Conservation (phyloP, 2,329 filamentous ascomycete species). For the Fusarium sp. region DNA sequence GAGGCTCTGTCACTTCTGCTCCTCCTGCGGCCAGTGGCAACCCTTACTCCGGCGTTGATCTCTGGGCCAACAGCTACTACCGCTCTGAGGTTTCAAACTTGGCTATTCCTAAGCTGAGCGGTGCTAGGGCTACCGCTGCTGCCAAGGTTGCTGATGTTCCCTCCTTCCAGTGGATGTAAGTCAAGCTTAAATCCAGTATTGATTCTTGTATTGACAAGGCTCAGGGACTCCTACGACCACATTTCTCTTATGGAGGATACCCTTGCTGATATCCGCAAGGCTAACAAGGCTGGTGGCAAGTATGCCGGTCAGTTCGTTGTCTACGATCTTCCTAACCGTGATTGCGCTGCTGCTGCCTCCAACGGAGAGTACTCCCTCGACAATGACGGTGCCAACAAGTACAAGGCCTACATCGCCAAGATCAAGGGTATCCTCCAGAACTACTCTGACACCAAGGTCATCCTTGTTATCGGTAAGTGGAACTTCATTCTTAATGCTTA, state of each 20-base stretch:
- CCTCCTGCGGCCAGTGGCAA: conserved; percentile 56
- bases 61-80: conserved; percentile 65
- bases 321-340: conserved; percentile 67
- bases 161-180: conserved; percentile 62
- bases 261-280: conserved; percentile 54
- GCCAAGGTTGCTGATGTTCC: conserved; percentile 62
- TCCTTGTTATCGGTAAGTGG: conserved; percentile 55
- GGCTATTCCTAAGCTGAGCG: conserved; percentile 70
- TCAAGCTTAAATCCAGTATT: rapidly evolving
- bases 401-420: conserved; percentile 64
- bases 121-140: conserved; percentile 61
- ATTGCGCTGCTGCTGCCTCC: conserved; percentile 65
- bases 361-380: conserved; percentile 65
- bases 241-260: conserved; percentile 57
- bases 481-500: rapidly evolving
- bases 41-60: conserved; percentile 59
- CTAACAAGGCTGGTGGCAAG: conserved; percentile 49
- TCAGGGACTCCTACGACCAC: conserved; percentile 60
- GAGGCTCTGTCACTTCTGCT: conserved; percentile 28
- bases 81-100: conserved; percentile 62
- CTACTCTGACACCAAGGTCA: conserved; percentile 55
- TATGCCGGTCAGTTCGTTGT: conserved; percentile 63
- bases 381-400: conserved; percentile 60
- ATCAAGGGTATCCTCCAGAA: conserved; percentile 53
- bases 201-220: not conserved